Conservation (phyloP, 768 basidiomycete species). For the Kwoniella heveanensis region DNA sequence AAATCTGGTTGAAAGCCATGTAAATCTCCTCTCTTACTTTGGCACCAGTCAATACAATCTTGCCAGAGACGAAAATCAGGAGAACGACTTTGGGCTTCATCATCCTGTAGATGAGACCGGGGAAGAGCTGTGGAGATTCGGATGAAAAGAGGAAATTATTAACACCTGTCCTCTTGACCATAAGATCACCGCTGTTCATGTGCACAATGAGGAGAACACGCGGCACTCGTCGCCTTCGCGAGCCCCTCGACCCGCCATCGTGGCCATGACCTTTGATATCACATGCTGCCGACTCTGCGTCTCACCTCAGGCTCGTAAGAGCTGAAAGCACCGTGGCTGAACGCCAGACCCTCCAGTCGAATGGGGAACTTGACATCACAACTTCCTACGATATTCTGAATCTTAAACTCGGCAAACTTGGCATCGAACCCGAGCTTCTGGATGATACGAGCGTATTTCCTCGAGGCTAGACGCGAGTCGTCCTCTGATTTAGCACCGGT, state of each 20-base stretch:
- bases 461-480: conserved; percentile 91
- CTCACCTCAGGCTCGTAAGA: conserved; percentile 95
- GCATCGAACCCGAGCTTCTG: conserved; percentile 99
- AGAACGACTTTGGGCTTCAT: conserved; percentile 99
- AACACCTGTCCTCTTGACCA: no score
- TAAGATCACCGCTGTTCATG: no score
- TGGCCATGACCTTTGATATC: not conserved
- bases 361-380: conserved; percentile 99
- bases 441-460: conserved; percentile 98
- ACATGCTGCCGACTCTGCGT: conserved; percentile 19
- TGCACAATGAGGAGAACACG: no score
- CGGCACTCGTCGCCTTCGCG: no score
- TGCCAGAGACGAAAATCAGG: conserved; percentile 97
- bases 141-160: no score
- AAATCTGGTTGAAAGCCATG: conserved; percentile 98
- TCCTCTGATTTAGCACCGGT: conserved; percentile 99
- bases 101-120: conserved; percentile 98
- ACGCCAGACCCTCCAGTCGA: conserved; percentile 92
- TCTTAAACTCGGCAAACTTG: conserved; percentile 99
- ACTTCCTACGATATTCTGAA: conserved; percentile 97
- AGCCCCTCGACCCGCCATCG: not conserved
- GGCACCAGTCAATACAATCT: conserved; percentile 97
- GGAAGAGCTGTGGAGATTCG: conserved; percentile 72
- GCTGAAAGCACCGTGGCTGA: conserved; percentile 96
- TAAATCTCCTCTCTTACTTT: conserved; percentile 99